These are phyloP conservation scores for Rosa persica DNA, from an alignment of 306 rosid genomes.

Conservation along the genomic window DNA sequence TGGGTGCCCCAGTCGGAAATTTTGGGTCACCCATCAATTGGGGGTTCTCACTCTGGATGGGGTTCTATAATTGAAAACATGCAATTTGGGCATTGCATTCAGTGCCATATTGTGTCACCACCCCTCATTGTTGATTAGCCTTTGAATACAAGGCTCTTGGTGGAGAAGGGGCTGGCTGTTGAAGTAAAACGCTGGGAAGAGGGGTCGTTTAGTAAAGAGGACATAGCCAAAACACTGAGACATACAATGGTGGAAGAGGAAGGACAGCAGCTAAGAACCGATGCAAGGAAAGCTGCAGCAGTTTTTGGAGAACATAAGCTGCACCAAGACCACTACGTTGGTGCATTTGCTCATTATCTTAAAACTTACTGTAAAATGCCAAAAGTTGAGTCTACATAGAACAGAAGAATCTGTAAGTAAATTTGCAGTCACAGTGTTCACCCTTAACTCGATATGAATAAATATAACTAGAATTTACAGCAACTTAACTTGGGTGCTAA, in stretches of 20 bases:
- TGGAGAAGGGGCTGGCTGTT: constrained; percentile 37
- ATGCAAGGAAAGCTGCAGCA: constrained; percentile 25
- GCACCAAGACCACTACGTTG: constrained; percentile 19
- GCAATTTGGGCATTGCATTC: constrained; percentile 38
- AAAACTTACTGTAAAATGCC: not conserved
- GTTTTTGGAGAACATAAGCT: constrained; percentile 25
- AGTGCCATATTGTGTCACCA: constrained; percentile 29
- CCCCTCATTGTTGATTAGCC: constrained; percentile 34
- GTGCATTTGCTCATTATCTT: not conserved
- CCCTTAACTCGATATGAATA: too few species aligned
- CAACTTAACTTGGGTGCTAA: too few species aligned
- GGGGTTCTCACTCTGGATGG: constrained; percentile 49
- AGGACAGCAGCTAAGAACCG: constrained; percentile 32
- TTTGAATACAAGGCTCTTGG: constrained; percentile 37
- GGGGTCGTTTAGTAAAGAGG: constrained; percentile 33
- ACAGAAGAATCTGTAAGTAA: too few species aligned
- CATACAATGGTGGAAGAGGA: constrained; percentile 33
- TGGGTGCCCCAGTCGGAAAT: constrained; percentile 46
- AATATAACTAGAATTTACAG: too few species aligned
- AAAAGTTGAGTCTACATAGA: too few species aligned
- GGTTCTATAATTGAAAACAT: constrained; percentile 41
- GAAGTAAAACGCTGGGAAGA: constrained; percentile 37
- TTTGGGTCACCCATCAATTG: constrained; percentile 40
- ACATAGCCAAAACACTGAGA: constrained; percentile 32
- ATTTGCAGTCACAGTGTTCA: too few species aligned